Evolutionary conservation across 805 yeast genomes (phyloP).

Genomic region (Candida takata): DNA sequence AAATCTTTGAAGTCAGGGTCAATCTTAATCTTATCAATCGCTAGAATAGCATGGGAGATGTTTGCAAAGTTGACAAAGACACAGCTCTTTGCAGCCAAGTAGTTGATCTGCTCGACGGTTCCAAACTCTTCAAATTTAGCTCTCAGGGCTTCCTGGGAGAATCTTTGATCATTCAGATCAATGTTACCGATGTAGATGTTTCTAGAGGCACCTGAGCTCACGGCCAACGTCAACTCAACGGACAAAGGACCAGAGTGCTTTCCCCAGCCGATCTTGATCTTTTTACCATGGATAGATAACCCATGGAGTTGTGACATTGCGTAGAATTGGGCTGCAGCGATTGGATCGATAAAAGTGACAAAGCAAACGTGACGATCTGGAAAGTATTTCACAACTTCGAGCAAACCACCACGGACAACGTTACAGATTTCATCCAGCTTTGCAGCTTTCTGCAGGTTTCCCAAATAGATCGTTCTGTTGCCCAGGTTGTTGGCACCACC

Average conservation of each 20-base stretch:
- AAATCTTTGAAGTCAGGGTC: constrained; percentile 60
- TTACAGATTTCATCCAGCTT: constrained; percentile 92
- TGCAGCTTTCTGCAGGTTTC: constrained; percentile 82
- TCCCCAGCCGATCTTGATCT: constrained; percentile 96
- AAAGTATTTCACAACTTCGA: constrained; percentile 75
- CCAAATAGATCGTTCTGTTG: constrained; percentile 87
- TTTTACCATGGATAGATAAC: constrained; percentile 73
- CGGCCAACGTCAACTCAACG: constrained; percentile 81
- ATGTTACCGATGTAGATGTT: constrained; percentile 85
- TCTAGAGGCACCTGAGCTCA: constrained; percentile 88
- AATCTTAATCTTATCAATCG: constrained; percentile 84
- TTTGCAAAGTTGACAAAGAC: constrained; percentile 38
- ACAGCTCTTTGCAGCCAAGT: constrained; percentile 46
- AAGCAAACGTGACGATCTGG: constrained; percentile 88
- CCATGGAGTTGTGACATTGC: constrained; percentile 93
- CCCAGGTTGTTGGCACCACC: constrained; percentile 92
- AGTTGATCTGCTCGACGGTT: constrained; percentile 91
- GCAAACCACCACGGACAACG: constrained; percentile 89
- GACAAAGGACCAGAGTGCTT: constrained; percentile 91
- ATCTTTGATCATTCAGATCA: constrained; percentile 30
- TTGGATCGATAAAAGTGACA: constrained; percentile 91
- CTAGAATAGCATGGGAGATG: constrained; percentile 85
- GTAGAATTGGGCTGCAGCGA: constrained; percentile 95
- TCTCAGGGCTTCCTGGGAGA: constrained; percentile 55
- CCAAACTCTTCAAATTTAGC: constrained; percentile 77